These are phyloP conservation scores for Thielaviopsis populi DNA, from an alignment of 2,329 filamentous ascomycete genomes.

Conservation along the genomic window DNA sequence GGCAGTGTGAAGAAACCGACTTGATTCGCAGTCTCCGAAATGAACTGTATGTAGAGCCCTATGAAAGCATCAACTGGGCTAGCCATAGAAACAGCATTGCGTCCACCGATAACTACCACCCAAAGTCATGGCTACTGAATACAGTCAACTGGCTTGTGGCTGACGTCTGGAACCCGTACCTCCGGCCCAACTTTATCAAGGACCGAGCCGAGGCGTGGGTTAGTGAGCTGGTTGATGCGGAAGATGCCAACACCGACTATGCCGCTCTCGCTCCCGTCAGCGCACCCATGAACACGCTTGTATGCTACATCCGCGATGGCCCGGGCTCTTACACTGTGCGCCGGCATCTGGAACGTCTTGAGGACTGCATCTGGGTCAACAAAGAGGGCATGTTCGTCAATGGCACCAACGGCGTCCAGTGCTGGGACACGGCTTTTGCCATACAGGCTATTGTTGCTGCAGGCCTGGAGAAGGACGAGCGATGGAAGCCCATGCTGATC, in stretches of 20 bases:
- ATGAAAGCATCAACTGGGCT: slow-evolving; percentile 62
- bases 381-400: slow-evolving; percentile 86
- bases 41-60: slow-evolving; percentile 70
- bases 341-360: slow-evolving; percentile 63
- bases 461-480: slow-evolving; percentile 58
- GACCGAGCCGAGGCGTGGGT: slow-evolving; percentile 64
- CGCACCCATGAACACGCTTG: slow-evolving; percentile 75
- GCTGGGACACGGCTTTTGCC: slow-evolving; percentile 86
- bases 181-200: slow-evolving; percentile 51
- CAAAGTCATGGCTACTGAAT: slow-evolving; percentile 75
- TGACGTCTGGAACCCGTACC: slow-evolving; percentile 64
- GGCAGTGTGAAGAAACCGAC: slow-evolving; percentile 60
- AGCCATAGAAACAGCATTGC: slow-evolving; percentile 71
- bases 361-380: slow-evolving; percentile 87
- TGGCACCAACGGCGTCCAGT: slow-evolving; percentile 95
- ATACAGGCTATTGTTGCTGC: slow-evolving; percentile 72
- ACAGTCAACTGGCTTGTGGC: slow-evolving; percentile 62
- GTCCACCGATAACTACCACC: slow-evolving; percentile 74
- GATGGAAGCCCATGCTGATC: slow-evolving; percentile 68
- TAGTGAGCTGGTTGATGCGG: slow-evolving; percentile 72
- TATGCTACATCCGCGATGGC: slow-evolving; percentile 73
- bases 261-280: slow-evolving; percentile 79
- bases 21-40: slow-evolving; percentile 57
- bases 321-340: slow-evolving; percentile 56
- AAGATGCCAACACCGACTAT: slow-evolving; percentile 86